A percentile compares a stretch with the other conserved stretches of the same genome.
Conservation (phyloP, 495 filamentous ascomycete genomes). For the Penicillium daleae region DNA sequence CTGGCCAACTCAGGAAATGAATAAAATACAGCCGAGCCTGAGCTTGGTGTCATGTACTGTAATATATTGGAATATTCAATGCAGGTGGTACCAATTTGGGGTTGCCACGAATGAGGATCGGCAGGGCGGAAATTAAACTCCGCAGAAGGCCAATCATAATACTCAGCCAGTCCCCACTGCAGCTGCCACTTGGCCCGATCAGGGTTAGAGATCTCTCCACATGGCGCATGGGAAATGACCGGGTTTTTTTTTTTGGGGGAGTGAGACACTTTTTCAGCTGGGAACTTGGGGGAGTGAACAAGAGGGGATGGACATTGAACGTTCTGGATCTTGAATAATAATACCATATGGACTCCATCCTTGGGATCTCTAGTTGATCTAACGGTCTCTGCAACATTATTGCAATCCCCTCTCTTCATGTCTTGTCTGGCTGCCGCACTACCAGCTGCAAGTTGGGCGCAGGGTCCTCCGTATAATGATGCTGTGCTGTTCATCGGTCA, state of each 20-base stretch:
- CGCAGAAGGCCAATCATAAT: slow-evolving; percentile 10
- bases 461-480: not conserved
- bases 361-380: too few relatives aligned
- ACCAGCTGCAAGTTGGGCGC: not conserved
- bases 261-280: not conserved
- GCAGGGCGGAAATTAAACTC: slow-evolving; percentile 33
- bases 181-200: slow-evolving; percentile 21
- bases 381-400: too few relatives aligned
- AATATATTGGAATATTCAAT: not conserved
- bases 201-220: slow-evolving; percentile 21
- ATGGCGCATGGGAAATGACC: slow-evolving; percentile 25
- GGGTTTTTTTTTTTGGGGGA: slow-evolving; percentile 13
- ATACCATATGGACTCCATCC: not conserved
- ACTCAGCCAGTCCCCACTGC: not conserved
- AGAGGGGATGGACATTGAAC: not conserved
- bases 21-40: slow-evolving; percentile 4
- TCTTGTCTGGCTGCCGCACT: not conserved
- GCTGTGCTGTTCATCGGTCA: too few relatives aligned
- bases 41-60: not conserved
- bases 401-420: not conserved
- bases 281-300: not conserved
- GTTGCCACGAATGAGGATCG: slow-evolving; percentile 23
- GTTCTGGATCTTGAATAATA: not conserved
- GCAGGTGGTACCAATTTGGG: not conserved
- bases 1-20: not conserved